Base-by-base conservation (phyloP, 129 eudicot genomes). In the Flaveria bidentis region DNA sequence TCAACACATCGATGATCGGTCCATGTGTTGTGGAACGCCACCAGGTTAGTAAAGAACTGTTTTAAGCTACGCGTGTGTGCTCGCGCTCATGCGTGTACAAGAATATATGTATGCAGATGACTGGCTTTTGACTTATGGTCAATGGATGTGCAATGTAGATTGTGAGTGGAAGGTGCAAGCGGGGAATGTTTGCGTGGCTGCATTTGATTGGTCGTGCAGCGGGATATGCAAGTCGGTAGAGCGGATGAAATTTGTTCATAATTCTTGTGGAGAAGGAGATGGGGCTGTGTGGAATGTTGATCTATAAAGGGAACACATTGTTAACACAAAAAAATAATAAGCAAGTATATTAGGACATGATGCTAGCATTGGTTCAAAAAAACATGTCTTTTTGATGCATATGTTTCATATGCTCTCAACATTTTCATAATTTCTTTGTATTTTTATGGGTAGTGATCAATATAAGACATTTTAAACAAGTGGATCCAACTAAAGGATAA, bases 21-120 rank as follows among this genome's bases (percentile, higher is more conserved):
- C 90, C 65, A 84, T 92, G 91, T 92, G 97, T 74, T 92, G 97
- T 74, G 97, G 97, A 66, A 92, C 96, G 41, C 96, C 96, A 71
- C 92, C 96, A 69, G 97, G 96, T 92, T 47, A 8, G 9, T 67
- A 41, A 4, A 53, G 3, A 47, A 61, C 14, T 10, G 12, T 63
- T 69, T 26, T 70, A 51, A n/a, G 16, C 39, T 36, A 36, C 41
- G 41, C 13, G 23, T 10, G 15, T 23, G 15, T 9, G 26, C 67
- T 13, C 17, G 13, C 0, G 22, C 56, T 3, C 67, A 15, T 30
- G 10, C 18, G 45, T 13, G 12, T 22, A 5, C 18, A 14, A 6
- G 16, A 9, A 41, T 26, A 39, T 36, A 49, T 26, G 56, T 36
- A 49, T 17, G n/a, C 26, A 30, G 30, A 61, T 70, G 74, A 20